Evolutionary conservation across 768 basidiomycete species (phyloP), one percentile per base, ranked within the genome.

Genomic region (Galerina marginata): DNA sequence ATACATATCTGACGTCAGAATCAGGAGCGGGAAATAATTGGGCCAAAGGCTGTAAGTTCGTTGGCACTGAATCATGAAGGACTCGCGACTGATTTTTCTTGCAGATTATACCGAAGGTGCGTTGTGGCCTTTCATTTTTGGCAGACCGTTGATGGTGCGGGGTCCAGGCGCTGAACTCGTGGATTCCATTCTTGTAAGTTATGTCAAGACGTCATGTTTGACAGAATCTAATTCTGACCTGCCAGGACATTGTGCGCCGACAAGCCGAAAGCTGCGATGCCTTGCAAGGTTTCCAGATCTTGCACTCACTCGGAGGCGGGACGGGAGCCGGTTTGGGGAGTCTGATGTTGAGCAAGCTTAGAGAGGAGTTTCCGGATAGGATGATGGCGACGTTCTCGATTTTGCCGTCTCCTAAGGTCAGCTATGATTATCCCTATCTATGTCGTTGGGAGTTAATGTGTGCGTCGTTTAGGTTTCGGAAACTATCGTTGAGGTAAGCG

Each of bases 301-400:
- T 95, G 9, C 94, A 96, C 64, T 94, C 95, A 15, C 85, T 99
- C 15, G 95, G 95, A 38, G 95, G 95, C 61, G 95, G 95, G 39
- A 96, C 92, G 2, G 95, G 94, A 39, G 87, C 94, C 23, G 95
- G 95, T 15, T 74, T 96, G 43, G 94, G 94, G 40, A 89, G 88
- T 57, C 77, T 96, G 44, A 76, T 96, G 55, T 75, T 96, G 38
- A 86, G 88, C 39, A 95, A 95, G 70, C 75, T 95, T 60, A 85
- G 92, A 54, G 93, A 95, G 77, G 84, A 85, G 73, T 85, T 71
- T 58, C 84, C 84, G 6, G 84, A 85, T 61, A 73, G 82, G 37
- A 85, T 85, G 82, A 73, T 85, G 45, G 81, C 83, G 1, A 84
- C 83, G 0, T 85, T 83, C 56, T 84, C 83, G 0, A 76, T 85